Base-by-base conservation (phyloP, 257 asterid species). In the Hygrophila difformis region DNA sequence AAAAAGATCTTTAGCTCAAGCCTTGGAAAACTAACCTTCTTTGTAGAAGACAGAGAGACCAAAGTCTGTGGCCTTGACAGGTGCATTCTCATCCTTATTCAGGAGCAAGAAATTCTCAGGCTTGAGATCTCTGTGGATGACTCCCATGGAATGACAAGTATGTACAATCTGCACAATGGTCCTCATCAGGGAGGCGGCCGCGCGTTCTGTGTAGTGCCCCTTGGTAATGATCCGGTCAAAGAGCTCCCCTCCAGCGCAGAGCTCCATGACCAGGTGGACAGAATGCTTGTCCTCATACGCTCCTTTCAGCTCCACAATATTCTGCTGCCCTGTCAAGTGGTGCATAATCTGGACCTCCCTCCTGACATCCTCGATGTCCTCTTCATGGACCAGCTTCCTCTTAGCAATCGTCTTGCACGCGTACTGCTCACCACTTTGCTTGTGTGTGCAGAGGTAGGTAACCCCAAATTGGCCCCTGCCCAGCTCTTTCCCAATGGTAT, bases 341-440 rank as follows among this genome's bases (percentile, higher is more conserved):
- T 78, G 72, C 87, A 78, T 74, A 42, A 78, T 78, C 67, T 78
- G 87, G 4, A 78, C 87, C 70, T 78, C 87, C 51, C 87, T 39
- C 8, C 75, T 19, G 5, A 78, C 87, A 17, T 78, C 80, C 74
- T 78, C 87, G 12, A 78, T 69, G 33, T 78, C 87, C 33, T 78
- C 82, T 46, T 78, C 74, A 44, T 51, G 71, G 35, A 58, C 71
- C 14, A 78, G 76, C 59, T 71, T 78, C 58, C 87, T 59, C 66
- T 78, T 78, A 14, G 80, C 87, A 47, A 78, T 78, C 6, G 80
- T 78, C 64, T 78, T 78, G 60, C 87, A 71, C 1, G 87, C 82
- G 11, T 70, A 78, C 51, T 78, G 79, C 17, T 68, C 73, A 18
- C 82, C 78, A 2, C 69, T 34, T 41, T 74, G 77, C 64, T 71